Evolutionary conservation across 1,284 basidiomycete genomes (phyloP), one percentile per base, ranked within the genome.

Genomic region (Tylopilus sp.): DNA sequence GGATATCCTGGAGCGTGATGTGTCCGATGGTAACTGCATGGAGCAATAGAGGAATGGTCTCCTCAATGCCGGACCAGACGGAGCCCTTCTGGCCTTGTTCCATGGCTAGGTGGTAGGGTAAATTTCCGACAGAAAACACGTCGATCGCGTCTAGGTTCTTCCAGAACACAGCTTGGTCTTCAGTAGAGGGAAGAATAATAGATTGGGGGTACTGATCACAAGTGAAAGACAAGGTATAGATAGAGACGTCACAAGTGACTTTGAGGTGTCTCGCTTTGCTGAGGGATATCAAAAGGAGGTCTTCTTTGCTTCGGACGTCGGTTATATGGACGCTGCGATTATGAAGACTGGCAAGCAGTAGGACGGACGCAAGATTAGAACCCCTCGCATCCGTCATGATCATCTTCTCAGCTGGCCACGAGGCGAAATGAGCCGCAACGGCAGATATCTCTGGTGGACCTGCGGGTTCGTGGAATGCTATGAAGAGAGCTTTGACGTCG

Each of bases 241-340:
- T 82, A 10, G 94, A 86, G 32, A 98, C 93, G 64, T 99, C 97
- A 70, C 96, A 98, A 3, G 95, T 98, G 54, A 98, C 96, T 66
- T 92, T 89, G 62, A 99, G 82, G 26, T 90, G 81, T 77, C 96
- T 97, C 50, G 89, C 88, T 76, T 99, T 99, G 80, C 92, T 94
- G 47, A 99, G 80, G 7, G 90, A 87, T 68, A 99, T 98, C 54
- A 99, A 76, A 36, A 90, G 77, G 51, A 99, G 80, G 70, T 99
- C 97, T 57, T 95, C 94, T 62, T 85, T 81, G 57, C 81, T 88
- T 60, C 88, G 86, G 33, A 99, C 92, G 64, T 96, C 91, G n/a
- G 93, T 94, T 58, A 99, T 84, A 72, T 99, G 96, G 29, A 99
- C 85, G 63, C 84, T 87, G 57, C 95, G 87, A 67, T 81, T 87